Base-by-base conservation (phyloP, 2,329 filamentous ascomycete species). In the Chaetomiaceae sp. region DNA sequence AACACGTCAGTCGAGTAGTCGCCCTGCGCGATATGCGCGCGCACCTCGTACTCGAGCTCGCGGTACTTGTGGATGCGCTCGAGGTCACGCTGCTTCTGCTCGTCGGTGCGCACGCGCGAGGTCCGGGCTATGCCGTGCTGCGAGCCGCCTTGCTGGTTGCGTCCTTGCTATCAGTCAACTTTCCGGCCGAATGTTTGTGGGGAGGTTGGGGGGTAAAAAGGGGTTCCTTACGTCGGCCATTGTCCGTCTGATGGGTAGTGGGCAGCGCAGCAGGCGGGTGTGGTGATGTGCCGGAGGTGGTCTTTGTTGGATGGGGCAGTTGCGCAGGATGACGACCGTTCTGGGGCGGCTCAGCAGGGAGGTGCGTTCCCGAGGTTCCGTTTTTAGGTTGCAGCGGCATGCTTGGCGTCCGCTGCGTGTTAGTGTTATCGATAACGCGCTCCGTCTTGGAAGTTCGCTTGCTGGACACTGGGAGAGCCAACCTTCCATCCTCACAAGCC, bases 121-220 rank as follows among this genome's bases (percentile, higher is more conserved):
- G 78, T 75, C 61, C 89, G 86, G 60, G 86, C 79, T 65, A 94
- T 77, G 62, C 88, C 88, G 76, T 96, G 90, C 88, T 95, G 68
- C 51, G 50, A 49, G 45, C 55, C 51, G 51, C 56, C 51, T 51
- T 55, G 49, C 55, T 58, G 44, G 40, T 38, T 35, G 39, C 40
- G 38, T 15, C 33, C 52, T 54, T 48, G 38, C 39, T 38, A 56
- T 58, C 52, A 58, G 56, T 56, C 51, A 58, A 58, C 49, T 42
- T 51, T 32, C 37, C 24, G 35, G 40, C 40, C 24, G n/a, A 26
- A 11, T 15, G 18, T 12, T n/a, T 26, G 30, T 18, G 14, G 11
- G 11, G 2, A 4, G 20, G 7, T 12, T 8, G 20, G 19, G 20
- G 26, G 17, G 19, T 22, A 3, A 38, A 22, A 8, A 10, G 14